Conservation (phyloP, 192 early-diverging fungal species). For the Powellomyces hirtus region DNA sequence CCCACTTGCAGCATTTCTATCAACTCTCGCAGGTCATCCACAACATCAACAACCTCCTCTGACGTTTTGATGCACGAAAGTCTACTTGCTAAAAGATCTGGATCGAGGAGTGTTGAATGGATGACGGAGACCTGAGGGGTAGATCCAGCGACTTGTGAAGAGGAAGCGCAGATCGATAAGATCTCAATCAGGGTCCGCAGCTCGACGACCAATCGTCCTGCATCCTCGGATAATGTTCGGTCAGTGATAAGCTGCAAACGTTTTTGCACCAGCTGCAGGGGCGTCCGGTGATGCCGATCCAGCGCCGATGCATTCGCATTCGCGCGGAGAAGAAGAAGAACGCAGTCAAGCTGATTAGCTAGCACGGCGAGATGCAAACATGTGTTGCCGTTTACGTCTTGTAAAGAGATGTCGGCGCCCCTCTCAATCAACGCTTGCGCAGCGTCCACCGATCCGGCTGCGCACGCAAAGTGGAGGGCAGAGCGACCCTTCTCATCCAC, state of each 20-base stretch:
- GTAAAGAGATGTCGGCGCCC: slow-evolving; percentile 2
- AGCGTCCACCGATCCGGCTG: slow-evolving; percentile 64
- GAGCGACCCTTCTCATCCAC: slow-evolving; percentile 57
- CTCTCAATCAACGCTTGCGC: slow-evolving; percentile 55
- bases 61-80: neutral
- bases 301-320: slow-evolving; percentile 11
- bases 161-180: neutral
- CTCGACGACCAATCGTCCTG: neutral
- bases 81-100: neutral
- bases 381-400: slow-evolving; percentile 41
- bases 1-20: neutral
- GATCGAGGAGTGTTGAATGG: slow-evolving; percentile 6
- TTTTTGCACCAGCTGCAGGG: slow-evolving; percentile 16
- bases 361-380: slow-evolving; percentile 40
- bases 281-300: slow-evolving; percentile 7
- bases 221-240: neutral
- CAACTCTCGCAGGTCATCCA: slow-evolving; percentile 8
- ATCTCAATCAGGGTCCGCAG: slow-evolving; percentile 10
- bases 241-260: neutral
- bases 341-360: slow-evolving; percentile 30
- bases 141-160: neutral
- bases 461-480: slow-evolving; percentile 80
- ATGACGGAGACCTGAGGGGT: neutral
- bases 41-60: slow-evolving; percentile 8
- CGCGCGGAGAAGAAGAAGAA: slow-evolving; percentile 28